Evolutionary conservation across 2,329 filamentous ascomycete species (phyloP).

Genomic region (Pestalotiopsis sp.): DNA sequence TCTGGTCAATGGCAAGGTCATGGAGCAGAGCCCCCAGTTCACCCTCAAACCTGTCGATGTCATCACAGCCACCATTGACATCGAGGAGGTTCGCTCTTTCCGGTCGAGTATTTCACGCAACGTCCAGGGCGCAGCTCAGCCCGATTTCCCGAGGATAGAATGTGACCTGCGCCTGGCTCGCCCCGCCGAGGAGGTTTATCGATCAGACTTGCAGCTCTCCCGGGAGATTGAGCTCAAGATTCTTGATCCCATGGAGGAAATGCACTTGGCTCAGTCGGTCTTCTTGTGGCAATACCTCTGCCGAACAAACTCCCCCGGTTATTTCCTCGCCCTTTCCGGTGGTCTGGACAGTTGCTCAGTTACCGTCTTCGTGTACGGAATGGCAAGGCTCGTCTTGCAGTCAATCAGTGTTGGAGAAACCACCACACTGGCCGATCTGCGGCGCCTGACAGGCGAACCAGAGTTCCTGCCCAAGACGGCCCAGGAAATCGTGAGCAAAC

Average conservation of each 20-base stretch:
- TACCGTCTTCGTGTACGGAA: not conserved
- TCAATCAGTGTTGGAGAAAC: not conserved
- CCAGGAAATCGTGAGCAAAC: not conserved
- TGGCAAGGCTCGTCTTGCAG: not conserved
- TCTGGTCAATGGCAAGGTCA: conserved; percentile 1
- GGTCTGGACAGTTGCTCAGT: not conserved
- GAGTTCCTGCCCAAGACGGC: not conserved
- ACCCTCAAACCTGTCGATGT: not conserved
- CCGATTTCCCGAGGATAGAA: not conserved
- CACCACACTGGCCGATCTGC: not conserved
- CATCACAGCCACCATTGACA: not conserved
- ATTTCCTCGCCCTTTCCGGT: not conserved
- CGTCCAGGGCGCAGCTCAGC: not conserved
- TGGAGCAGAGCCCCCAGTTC: not conserved
- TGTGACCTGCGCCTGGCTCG: not conserved
- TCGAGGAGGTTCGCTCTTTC: not conserved
- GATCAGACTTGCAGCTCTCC: not conserved
- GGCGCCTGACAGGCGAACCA: not conserved
- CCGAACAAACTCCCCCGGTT: not conserved
- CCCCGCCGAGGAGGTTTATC: not conserved
- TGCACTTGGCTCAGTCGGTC: not conserved
- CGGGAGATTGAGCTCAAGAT: not conserved
- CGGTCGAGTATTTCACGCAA: not conserved
- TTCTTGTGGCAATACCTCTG: not conserved
- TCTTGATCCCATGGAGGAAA: conserved; percentile 2